phyloP scores from a whole-genome alignment of 805 yeast species.

The Blastobotrys muscicola region DNA sequence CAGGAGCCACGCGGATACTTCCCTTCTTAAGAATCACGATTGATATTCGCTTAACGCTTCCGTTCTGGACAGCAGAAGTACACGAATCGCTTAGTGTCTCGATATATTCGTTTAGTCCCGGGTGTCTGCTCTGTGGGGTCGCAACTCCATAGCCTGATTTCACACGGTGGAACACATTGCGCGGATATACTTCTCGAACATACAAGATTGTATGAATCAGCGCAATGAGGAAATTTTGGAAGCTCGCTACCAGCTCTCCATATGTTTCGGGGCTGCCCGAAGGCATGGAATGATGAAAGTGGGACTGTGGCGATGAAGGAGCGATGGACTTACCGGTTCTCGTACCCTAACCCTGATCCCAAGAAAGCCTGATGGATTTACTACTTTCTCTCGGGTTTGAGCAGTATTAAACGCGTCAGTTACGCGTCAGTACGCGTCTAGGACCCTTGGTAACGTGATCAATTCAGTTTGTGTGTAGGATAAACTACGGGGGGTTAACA shows the following conservation, averaged over 20 bases:
- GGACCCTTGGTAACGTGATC: too few species aligned
- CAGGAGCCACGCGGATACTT: constrained; percentile 6
- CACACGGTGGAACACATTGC: constrained; percentile 36
- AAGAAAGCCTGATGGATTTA: too few species aligned
- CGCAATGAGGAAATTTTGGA: constrained; percentile 42
- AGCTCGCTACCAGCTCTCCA: constrained; percentile 18
- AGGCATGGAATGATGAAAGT: neutral
- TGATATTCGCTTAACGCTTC: constrained; percentile 27
- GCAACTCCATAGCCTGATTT: constrained; percentile 35
- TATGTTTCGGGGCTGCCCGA: neutral
- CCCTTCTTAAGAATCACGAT: constrained; percentile 33
- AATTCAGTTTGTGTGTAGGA: neutral
- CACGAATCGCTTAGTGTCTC: constrained; percentile 28
- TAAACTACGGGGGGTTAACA: neutral
- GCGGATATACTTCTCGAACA: constrained; percentile 44
- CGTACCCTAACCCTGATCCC: too few species aligned
- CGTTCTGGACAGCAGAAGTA: constrained; percentile 16
- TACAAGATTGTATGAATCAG: constrained; percentile 48
- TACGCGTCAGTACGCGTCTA: too few species aligned
- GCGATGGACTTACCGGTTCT: neutral
- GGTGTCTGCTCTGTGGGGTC: constrained; percentile 37
- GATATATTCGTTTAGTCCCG: constrained; percentile 38
- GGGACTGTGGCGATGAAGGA: neutral
- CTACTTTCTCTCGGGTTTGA: too few species aligned
- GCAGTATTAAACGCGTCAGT: too few species aligned